Base-by-base conservation (phyloP, 768 basidiomycete species). In the Serendipita sp. region DNA sequence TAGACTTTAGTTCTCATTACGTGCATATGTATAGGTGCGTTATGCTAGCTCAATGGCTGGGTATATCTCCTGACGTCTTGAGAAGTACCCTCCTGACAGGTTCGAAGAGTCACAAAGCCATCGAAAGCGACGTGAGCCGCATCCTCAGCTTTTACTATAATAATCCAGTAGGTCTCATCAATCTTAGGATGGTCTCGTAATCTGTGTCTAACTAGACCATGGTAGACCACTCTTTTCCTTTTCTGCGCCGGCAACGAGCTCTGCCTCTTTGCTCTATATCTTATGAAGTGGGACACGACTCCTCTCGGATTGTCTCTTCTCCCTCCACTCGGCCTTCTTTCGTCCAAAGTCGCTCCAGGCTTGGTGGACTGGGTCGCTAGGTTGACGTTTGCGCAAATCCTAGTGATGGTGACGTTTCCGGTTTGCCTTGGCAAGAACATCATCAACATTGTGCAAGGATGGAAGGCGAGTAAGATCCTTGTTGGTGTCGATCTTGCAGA, bases 21-120 rank as follows among this genome's bases (percentile, higher is more conserved):
- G 97, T 98, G 83, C 96, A 98, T 73, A 99, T 98, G 96, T 96
- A 97, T 73, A 96, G 95, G 95, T 94, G 68, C 61, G 45, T 28
- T 20, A n/a, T 45, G 1, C 7, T 14, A 14, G 14, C 5, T 5
- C 5, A 5, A 1, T 38, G 34, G 14, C 14, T 48, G 17, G 22
- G 42, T 62, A 26, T 20, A 63, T n/a, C n/a, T n/a, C n/a, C n/a
- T n/a, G n/a, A n/a, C n/a, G n/a, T n/a, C n/a, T n/a, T n/a, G n/a
- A n/a, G 14, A 38, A 99, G 95, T 69, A 95, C 95, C 33, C 81
- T 99, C n/a, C 81, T 88, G 20, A 96, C 94, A 22, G 96, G 96
- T 26, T 89, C 92, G 4, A 79, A 81, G 61, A 94, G 89, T 69
- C 96, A 99, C 76, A 99, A 99, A 72, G 74, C 83, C 31, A 91